These are phyloP conservation scores for Neospermospora avenae DNA, from an alignment of 2,329 filamentous ascomycete species.

Conservation along the genomic window DNA sequence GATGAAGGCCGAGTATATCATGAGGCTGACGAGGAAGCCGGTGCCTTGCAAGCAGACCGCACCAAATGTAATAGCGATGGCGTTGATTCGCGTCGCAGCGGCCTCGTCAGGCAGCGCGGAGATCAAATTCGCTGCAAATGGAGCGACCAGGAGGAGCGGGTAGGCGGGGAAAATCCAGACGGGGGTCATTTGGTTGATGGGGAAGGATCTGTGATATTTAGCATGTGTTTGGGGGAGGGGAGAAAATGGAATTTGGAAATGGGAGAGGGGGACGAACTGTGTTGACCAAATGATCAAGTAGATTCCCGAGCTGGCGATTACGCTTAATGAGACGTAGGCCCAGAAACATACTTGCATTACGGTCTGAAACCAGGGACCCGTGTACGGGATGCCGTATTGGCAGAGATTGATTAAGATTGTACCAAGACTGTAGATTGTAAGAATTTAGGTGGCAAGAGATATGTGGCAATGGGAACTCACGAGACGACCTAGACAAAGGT, in stretches of 20 bases:
- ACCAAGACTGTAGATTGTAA: slow-evolving; percentile 62
- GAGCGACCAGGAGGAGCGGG: slow-evolving; percentile 72
- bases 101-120: slow-evolving; percentile 25
- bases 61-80: slow-evolving; percentile 46
- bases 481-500: slow-evolving; percentile 42
- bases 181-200: slow-evolving; percentile 81
- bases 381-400: slow-evolving; percentile 66
- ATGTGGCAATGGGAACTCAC: slow-evolving; percentile 36
- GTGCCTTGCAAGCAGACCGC: slow-evolving; percentile 52
- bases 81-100: slow-evolving; percentile 41
- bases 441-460: slow-evolving; percentile 49
- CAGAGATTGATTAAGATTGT: slow-evolving; percentile 76
- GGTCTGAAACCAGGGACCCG: slow-evolving; percentile 58
- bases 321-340: slow-evolving; percentile 67
- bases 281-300: slow-evolving; percentile 71
- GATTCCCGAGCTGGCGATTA: slow-evolving; percentile 64
- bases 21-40: slow-evolving; percentile 59
- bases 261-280: slow-evolving; percentile 39
- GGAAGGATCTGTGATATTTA: slow-evolving; percentile 47
- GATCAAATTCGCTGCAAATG: slow-evolving; percentile 60
- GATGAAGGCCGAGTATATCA: slow-evolving; percentile 81
- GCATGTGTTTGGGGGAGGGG: too few relatives aligned
- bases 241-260: not conserved
- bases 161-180: slow-evolving; percentile 88
- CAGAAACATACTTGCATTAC: slow-evolving; percentile 68